These are phyloP conservation scores for Zygosaccharomyces pseudobailii DNA, from an alignment of 1,139 yeast species.

Conservation along the genomic window DNA sequence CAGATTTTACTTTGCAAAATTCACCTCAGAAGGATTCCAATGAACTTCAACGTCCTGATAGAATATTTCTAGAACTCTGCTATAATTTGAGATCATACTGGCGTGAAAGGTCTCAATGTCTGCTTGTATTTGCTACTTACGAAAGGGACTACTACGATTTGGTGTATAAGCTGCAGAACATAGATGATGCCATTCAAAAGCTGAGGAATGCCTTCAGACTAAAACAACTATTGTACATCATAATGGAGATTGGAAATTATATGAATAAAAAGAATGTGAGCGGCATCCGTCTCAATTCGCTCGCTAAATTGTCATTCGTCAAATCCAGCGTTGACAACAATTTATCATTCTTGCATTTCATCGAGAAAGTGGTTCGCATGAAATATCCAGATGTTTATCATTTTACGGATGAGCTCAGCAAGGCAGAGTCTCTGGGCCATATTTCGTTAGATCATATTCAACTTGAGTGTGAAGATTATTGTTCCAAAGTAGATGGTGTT, in stretches of 20 bases:
- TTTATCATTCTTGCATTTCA: constrained; percentile 78
- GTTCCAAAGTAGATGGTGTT: constrained; percentile 49
- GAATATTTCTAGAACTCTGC: constrained; percentile 71
- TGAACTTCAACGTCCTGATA: constrained; percentile 75
- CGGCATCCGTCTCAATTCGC: constrained; percentile 79
- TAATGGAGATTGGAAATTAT: constrained; percentile 82
- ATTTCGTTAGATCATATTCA: constrained; percentile 73
- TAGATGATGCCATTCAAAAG: constrained; percentile 64
- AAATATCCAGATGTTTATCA: constrained; percentile 73
- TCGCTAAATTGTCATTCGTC: constrained; percentile 78
- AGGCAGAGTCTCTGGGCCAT: constrained; percentile 60
- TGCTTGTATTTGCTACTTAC: constrained; percentile 61
- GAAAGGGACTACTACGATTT: constrained; percentile 72
- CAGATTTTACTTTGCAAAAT: constrained; percentile 41
- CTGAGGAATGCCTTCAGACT: constrained; percentile 62
- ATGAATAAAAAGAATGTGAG: constrained; percentile 90
- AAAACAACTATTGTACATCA: constrained; percentile 64
- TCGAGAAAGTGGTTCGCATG: constrained; percentile 72
- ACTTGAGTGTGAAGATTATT: constrained; percentile 63
- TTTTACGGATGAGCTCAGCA: constrained; percentile 70
- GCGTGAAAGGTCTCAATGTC: constrained; percentile 78
- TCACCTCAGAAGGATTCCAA: constrained; percentile 54
- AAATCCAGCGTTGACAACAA: constrained; percentile 73
- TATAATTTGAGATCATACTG: constrained; percentile 78
- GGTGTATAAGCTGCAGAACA: constrained; percentile 51